phyloP scores from a whole-genome alignment of 2,329 filamentous ascomycete species.

The Aspergillus sojae region DNA sequence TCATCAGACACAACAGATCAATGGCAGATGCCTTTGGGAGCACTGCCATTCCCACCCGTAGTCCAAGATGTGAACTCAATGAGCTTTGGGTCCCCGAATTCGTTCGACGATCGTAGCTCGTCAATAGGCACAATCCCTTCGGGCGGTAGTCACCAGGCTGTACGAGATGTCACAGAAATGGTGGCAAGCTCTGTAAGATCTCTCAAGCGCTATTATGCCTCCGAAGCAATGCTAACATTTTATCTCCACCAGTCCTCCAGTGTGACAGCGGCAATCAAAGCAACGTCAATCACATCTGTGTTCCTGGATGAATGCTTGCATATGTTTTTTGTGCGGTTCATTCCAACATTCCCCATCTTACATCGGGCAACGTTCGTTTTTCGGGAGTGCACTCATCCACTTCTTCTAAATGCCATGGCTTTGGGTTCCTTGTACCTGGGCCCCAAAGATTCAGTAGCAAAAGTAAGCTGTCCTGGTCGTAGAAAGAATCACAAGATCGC shows the following conservation, averaged over 20 bases:
- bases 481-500: neutral
- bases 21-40: slow-evolving; percentile 48
- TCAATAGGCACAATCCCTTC: slow-evolving; percentile 43
- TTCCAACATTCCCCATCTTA: slow-evolving; percentile 50
- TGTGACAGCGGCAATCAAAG: slow-evolving; percentile 48
- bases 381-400: slow-evolving; percentile 46
- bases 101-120: slow-evolving; percentile 40
- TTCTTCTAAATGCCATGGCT: slow-evolving; percentile 50
- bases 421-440: slow-evolving; percentile 51
- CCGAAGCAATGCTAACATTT: slow-evolving; percentile 2
- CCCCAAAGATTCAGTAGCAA: slow-evolving; percentile 46
- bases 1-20: slow-evolving; percentile 43
- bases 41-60: slow-evolving; percentile 42
- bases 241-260: slow-evolving; percentile 39
- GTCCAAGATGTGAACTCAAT: slow-evolving; percentile 33
- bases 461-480: slow-evolving; percentile 23
- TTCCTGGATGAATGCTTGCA: slow-evolving; percentile 52
- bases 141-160: slow-evolving; percentile 47
- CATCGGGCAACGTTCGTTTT: slow-evolving; percentile 50
- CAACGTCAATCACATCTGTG: slow-evolving; percentile 48
- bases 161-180: slow-evolving; percentile 51
- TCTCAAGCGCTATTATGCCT: neutral
- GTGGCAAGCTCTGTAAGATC: slow-evolving; percentile 44
- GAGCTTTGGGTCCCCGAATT: slow-evolving; percentile 38
- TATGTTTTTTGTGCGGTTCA: slow-evolving; percentile 52